Base-by-base conservation (phyloP, 2,329 filamentous ascomycete genomes). In the Chrysosporium keratinophilum region DNA sequence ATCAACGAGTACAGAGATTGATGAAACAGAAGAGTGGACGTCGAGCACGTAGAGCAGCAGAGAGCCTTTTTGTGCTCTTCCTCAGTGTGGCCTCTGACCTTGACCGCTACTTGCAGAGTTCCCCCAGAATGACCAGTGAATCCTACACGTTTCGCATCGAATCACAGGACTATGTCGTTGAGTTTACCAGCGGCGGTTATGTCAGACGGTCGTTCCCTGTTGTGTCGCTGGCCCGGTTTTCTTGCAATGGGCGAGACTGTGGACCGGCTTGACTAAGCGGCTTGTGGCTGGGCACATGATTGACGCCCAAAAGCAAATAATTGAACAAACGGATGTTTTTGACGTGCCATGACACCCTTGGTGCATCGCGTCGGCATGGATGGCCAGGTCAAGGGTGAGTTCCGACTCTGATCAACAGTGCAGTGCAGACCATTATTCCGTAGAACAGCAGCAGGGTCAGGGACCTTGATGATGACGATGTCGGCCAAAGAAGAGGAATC, bases 61-160 rank as follows among this genome's bases (percentile, higher is more conserved):
- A n/a, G 35, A 9, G 11, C 35, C 35, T n/a, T 15, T 47, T 47
- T 47, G 23, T 28, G 23, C 34, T 23, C 34, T 31, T 11, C 17
- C 19, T 31, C n/a, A 46, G 34, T 37, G 33, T 46, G 15, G 43
- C 43, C 43, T 46, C 43, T 17, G 19, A 11, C 14, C 20, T 47
- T 47, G 45, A 47, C 45, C 45, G 45, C 45, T 47, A 47, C 33
- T 47, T 37, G 33, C 45, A 17, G n/a, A n/a, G n/a, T 6, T 47
- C 12, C 45, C 33, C 23, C 23, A 19, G 17, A 17, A 34, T 11
- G 6, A 14, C 20, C 17, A 20, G 28, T 47, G 7, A 28, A 28
- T 28, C 23, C 45, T 47, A 47, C 45, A 39, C 23, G 23, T 28
- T 28, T 28, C 23, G 45, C 17, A 33, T 47, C 45, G 33, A 47